These are phyloP conservation scores for Myriosclerotinia scirpicola DNA, from an alignment of 2,329 filamentous ascomycete species.

Conservation along the genomic window DNA sequence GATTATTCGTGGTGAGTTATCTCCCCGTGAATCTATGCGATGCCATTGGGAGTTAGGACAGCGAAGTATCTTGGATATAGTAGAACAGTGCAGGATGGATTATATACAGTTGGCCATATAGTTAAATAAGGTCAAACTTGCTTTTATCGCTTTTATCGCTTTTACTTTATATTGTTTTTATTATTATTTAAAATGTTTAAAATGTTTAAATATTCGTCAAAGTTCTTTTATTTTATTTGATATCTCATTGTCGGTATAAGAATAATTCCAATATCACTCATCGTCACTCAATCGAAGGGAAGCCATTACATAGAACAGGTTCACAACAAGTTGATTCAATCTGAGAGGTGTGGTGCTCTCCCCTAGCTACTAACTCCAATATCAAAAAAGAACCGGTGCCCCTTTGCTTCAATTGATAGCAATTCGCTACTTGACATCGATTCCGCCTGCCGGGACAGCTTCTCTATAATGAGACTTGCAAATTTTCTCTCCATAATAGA, in stretches of 20 bases:
- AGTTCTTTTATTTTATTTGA: background rate
- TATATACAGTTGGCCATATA: too few relatives aligned
- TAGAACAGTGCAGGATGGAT: background rate
- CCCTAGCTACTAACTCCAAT: background rate
- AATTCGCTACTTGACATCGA: background rate
- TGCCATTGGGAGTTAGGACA: background rate
- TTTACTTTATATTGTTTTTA: too few relatives aligned
- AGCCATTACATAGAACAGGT: background rate
- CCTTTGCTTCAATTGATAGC: background rate
- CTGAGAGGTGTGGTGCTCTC: too few relatives aligned
- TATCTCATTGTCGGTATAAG: background rate
- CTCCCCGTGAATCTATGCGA: background rate
- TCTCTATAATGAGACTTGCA: conserved; percentile 18
- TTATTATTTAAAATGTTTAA: too few relatives aligned
- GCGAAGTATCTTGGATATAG: background rate
- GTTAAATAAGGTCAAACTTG: too few relatives aligned
- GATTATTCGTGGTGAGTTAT: background rate
- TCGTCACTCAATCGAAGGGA: background rate
- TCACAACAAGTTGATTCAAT: background rate
- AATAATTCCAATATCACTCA: background rate
- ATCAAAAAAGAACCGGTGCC: background rate
- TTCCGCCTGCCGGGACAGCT: fast-evolving
- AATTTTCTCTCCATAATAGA: conserved; percentile 18
- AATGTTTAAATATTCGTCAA: too few relatives aligned
- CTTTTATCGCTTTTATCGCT: too few relatives aligned